Conservation (phyloP, 192 early-diverging fungal genomes). For the Coemansia sp. region DNA sequence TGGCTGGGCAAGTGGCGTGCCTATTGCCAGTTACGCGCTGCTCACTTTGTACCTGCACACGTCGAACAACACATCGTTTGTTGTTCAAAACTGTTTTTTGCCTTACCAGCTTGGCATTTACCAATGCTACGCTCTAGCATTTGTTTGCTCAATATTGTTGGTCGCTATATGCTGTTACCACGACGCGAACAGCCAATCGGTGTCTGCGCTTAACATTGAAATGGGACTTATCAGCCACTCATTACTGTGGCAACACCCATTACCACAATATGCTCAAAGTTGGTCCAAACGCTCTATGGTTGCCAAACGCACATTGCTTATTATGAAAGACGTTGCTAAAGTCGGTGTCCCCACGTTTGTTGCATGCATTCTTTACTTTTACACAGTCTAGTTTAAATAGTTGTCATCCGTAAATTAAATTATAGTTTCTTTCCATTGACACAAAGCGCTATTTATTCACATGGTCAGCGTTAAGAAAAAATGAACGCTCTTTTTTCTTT, state of each 20-base stretch:
- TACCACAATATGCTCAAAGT: background rate
- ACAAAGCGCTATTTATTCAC: too few species aligned
- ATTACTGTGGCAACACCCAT: background rate
- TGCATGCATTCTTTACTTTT: slow-evolving; percentile 13
- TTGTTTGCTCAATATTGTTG: slow-evolving; percentile 19
- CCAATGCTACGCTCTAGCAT: slow-evolving; percentile 22
- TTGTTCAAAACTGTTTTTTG: slow-evolving; percentile 58
- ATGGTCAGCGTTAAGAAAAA: too few species aligned
- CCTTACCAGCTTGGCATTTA: slow-evolving; percentile 69
- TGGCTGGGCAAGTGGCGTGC: slow-evolving; percentile 60
- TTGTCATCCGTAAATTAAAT: too few species aligned
- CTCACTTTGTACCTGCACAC: slow-evolving; percentile 41
- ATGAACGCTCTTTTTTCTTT: too few species aligned
- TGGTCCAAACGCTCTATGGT: background rate
- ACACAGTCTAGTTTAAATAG: background rate
- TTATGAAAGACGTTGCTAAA: slow-evolving; percentile 12
- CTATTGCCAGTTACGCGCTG: slow-evolving; percentile 56
- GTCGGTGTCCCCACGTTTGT: slow-evolving; percentile 19
- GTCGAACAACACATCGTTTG: slow-evolving; percentile 16
- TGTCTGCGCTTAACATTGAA: background rate
- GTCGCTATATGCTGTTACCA: slow-evolving; percentile 7
- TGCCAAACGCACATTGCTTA: background rate
- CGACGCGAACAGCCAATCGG: background rate
- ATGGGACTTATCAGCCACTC: background rate
- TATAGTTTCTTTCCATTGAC: too few species aligned